Evolutionary conservation across 805 yeast species (phyloP).

Genomic region (Yamadazyma akitaensis): DNA sequence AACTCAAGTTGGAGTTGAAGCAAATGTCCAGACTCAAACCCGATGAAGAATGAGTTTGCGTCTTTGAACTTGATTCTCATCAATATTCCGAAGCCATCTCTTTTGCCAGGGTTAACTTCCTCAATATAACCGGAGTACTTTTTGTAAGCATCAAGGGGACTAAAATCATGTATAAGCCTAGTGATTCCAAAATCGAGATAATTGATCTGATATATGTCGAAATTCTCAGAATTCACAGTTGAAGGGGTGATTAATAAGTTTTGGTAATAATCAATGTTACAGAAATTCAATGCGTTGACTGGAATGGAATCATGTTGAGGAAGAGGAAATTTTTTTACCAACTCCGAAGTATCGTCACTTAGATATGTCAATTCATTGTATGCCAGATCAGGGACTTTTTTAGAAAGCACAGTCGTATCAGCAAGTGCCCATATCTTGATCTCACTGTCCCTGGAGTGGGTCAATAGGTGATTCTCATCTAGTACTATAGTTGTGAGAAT

Average conservation of each 20-base stretch:
- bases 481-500: constrained; percentile 44
- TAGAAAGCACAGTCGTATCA: background rate
- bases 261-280: constrained; percentile 50
- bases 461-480: constrained; percentile 33
- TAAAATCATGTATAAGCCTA: constrained; percentile 33
- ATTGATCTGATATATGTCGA: constrained; percentile 55
- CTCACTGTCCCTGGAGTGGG: constrained; percentile 68
- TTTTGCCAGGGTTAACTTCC: constrained; percentile 15
- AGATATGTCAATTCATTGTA: constrained; percentile 15
- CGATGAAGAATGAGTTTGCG: constrained; percentile 37
- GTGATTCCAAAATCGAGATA: constrained; percentile 10
- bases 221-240: constrained; percentile 56
- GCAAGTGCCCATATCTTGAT: constrained; percentile 44
- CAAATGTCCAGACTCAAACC: constrained; percentile 72
- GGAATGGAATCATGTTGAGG: constrained; percentile 46
- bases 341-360: constrained; percentile 22
- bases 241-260: constrained; percentile 54
- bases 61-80: constrained; percentile 52
- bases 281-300: constrained; percentile 70
- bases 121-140: constrained; percentile 8
- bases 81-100: constrained; percentile 55
- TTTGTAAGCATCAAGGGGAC: constrained; percentile 19
- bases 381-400: constrained; percentile 9
- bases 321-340: constrained; percentile 8
- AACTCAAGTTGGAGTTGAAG: constrained; percentile 24